Evolutionary conservation across 2,329 filamentous ascomycete genomes (phyloP), one percentile per base, ranked within the genome.

Genomic region (Aschersonia sp.): DNA sequence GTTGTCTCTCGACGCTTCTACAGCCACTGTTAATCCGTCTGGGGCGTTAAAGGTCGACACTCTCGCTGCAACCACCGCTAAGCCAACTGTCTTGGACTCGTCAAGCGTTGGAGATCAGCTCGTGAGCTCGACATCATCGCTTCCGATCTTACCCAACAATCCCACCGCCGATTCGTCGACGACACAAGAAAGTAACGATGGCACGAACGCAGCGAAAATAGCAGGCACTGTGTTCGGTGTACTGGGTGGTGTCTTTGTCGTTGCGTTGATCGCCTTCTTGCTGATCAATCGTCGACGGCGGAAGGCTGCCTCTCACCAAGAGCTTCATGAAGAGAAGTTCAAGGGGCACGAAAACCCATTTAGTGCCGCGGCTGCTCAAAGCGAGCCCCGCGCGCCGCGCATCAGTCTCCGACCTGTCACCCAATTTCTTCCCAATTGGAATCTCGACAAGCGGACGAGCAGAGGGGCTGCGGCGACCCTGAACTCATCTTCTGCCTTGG

Each of bases 181-280:
- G 20, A 40, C n/a, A 2, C 43, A 47, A 29, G 43, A 44, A 3
- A 44, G 41, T 5, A 45, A 50, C 7, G 45, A 53, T 10, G 57
- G 59, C 5, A 56, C 54, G 38, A 62, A 56, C 45, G 51, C 63
- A 6, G 74, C 67, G 31, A 61, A 67, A 42, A 92, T 88, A 65
- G 89, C 88, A 43, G 92, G 92, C 51, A 77, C 96, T 52, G 87
- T 84, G 5, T 81, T 96, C 60, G 89, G 89, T 58, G 78, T 94
- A 45, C 66, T 96, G 32, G 71, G 83, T 5, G 78, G 77, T 45
- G 56, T 95, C 30, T 76, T 82, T 32, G 64, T 82, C 2, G 61
- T 92, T 30, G 77, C 80, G 31, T 69, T 80, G n/a, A 61, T 85
- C 29, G 71, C 85, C 28, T 83, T 87, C 59, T 80, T 94, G 62